Base-by-base conservation (phyloP, 2,329 filamentous ascomycete species). In the Penicillium sp. region DNA sequence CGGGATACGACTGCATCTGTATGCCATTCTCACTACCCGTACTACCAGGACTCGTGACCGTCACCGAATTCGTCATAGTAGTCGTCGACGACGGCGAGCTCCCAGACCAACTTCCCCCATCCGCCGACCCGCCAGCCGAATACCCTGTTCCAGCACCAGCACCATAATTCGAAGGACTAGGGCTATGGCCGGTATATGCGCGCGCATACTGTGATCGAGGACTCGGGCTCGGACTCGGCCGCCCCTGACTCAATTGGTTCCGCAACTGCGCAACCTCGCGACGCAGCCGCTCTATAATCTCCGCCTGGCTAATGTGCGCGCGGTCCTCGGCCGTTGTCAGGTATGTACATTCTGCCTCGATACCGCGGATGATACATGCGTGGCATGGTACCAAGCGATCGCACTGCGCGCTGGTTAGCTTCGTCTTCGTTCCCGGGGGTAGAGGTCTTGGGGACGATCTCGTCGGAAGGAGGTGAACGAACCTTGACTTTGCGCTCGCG, bases 301-400 rank as follows among this genome's bases (percentile, higher is more conserved):
- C 74, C 33, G 78, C 72, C 60, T 82, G 77, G 76, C 84, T 82
- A 39, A 84, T 76, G 52, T 80, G 75, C 68, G 85, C 84, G 32
- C 82, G 83, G 54, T 85, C 79, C 33, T 84, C 82, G 61, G 61
- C 44, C 4, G 58, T 63, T 9, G 63, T 58, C 9, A 61, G 55
- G 50, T 66, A 66, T 13, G 57, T 57, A 50, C 63, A 66, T 53
- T 66, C 61, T 4, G 62, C 50, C 46, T 61, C 54, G 28, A 62
- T 45, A 37, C 63, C 61, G 37, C 63, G 63, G 39, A 52, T 49
- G 18, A 60, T 55, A 48, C 63, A 66, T 13, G 62, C 57, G 6
- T 57, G 50, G 40, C 63, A 66, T 12, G 63, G 63, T 29, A 59
- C 55, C 24, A 57, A 56, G 38, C 63, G 63, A 42, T 66, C 63